These are phyloP conservation scores for Zygnema circumcarinatum DNA, from an alignment of 139 green algal genomes.

Conservation along the genomic window DNA sequence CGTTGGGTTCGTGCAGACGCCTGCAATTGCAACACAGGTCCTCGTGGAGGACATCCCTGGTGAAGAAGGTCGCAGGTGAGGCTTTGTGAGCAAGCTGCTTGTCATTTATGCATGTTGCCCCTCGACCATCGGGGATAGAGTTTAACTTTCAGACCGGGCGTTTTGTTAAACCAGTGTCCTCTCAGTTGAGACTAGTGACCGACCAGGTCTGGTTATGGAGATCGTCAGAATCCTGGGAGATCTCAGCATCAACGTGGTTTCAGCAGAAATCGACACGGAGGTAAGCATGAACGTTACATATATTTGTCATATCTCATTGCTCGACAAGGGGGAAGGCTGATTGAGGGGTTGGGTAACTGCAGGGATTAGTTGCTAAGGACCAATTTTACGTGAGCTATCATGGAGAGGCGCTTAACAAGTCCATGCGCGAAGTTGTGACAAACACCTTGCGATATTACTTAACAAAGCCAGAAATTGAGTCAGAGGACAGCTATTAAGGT, in stretches of 20 bases:
- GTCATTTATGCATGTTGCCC: too few species aligned
- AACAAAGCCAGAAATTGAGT: conserved; percentile 81
- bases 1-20: conserved; percentile 9
- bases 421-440: conserved; percentile 85
- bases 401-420: conserved; percentile 79
- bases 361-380: conserved; percentile 77
- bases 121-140: too few species aligned
- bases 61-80: conserved; percentile 3
- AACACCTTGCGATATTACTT: conserved; percentile 96
- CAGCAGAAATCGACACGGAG: conserved; percentile 79
- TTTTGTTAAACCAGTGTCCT: too few species aligned
- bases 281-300: background rate
- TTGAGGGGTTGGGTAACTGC: background rate
- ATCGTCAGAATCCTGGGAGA: conserved; percentile 88
- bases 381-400: conserved; percentile 93
- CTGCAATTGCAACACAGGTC: conserved; percentile 41
- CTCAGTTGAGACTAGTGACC: conserved; percentile 73
- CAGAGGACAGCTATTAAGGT: conserved; percentile 89
- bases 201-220: conserved; percentile 74
- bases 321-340: too few species aligned
- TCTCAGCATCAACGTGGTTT: conserved; percentile 93
- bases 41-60: conserved; percentile 40
- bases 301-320: background rate
- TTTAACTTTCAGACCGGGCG: too few species aligned
- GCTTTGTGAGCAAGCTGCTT: too few species aligned